A percentile compares a stretch with the other conserved stretches of the same genome.
Conservation (phyloP, 2,329 filamentous ascomycete species). For the Talaromyces sp. region DNA sequence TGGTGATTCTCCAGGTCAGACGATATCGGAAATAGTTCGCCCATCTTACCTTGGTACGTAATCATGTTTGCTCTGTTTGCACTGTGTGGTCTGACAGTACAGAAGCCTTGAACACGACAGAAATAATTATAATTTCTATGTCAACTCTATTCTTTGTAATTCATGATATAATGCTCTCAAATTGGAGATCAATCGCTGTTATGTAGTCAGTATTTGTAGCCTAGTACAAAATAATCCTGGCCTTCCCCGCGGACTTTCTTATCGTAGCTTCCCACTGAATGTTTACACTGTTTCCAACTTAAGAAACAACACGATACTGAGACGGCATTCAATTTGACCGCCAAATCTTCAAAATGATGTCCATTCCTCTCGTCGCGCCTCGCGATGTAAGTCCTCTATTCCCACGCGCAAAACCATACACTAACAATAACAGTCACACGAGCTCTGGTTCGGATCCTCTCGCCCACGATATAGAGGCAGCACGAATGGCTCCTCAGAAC, state of each 20-base stretch:
- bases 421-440: slow-evolving; percentile 57
- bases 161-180: neutral
- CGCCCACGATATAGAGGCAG: slow-evolving; percentile 41
- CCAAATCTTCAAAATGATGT: slow-evolving; percentile 31
- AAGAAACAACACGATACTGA: neutral
- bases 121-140: neutral
- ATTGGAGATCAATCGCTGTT: neutral
- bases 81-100: neutral
- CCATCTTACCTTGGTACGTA: neutral
- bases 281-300: neutral
- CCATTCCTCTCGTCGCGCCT: slow-evolving; percentile 11
- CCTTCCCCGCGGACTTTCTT: neutral
- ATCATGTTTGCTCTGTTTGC: slow-evolving; percentile 13
- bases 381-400: slow-evolving; percentile 18
- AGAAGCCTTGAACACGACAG: neutral
- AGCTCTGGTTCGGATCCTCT: slow-evolving; percentile 69
- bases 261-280: neutral
- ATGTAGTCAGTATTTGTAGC: neutral
- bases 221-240: neutral
- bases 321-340: slow-evolving; percentile 20
- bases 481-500: neutral
- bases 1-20: slow-evolving; percentile 2
- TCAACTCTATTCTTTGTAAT: neutral
- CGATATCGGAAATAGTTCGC: slow-evolving; percentile 13
- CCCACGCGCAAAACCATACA: neutral